A percentile compares a stretch with the other conserved stretches of the same genome.
These are phyloP conservation scores for Botrytis sinoallii DNA, from an alignment of 2,329 filamentous ascomycete genomes.

Conservation along the genomic window DNA sequence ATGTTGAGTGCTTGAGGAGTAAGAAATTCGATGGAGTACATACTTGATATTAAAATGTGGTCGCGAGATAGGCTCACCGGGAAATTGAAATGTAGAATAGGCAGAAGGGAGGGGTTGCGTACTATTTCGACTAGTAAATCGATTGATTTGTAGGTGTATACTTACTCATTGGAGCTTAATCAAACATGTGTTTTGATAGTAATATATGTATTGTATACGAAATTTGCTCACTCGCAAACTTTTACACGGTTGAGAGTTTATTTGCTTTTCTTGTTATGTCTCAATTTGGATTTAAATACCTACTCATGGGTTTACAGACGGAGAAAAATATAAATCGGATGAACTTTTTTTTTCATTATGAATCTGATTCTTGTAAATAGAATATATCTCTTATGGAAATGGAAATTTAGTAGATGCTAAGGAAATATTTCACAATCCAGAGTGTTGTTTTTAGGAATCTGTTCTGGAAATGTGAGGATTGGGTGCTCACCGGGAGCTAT, in stretches of 20 bases:
- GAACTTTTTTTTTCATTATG: background rate
- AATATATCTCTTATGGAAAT: rapidly evolving
- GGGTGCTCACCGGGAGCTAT: background rate
- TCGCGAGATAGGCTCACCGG: background rate
- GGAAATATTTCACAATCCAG: background rate
- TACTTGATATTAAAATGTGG: background rate
- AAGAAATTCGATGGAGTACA: too few species aligned
- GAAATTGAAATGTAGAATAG: background rate
- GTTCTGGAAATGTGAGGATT: background rate
- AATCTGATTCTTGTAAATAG: background rate
- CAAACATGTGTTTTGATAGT: background rate
- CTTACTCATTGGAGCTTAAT: background rate
- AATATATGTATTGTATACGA: background rate
- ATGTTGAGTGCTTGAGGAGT: background rate
- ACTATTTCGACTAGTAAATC: background rate
- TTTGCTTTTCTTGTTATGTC: background rate
- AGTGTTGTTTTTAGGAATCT: background rate
- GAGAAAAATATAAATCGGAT: rapidly evolving
- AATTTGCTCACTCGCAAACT: rapidly evolving
- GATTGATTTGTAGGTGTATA: background rate
- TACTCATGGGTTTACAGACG: rapidly evolving
- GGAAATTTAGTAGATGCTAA: too few species aligned
- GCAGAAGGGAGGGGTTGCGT: background rate
- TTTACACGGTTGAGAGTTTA: background rate
- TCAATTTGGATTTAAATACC: rapidly evolving